These are phyloP conservation scores for Ophiostoma himal-ulmi DNA, from an alignment of 2,329 filamentous ascomycete species.

Conservation along the genomic window DNA sequence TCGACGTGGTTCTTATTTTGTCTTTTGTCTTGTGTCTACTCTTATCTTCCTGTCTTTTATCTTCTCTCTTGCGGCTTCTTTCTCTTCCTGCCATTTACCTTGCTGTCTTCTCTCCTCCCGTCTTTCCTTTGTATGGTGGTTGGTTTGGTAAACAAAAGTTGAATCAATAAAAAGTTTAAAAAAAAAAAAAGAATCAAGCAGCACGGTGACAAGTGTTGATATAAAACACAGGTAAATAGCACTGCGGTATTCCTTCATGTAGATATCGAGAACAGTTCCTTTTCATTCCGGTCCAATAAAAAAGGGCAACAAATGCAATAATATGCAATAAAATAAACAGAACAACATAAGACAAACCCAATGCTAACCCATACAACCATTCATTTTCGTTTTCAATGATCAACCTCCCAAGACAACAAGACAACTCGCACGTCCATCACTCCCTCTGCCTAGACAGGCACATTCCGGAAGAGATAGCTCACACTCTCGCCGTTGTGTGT, in stretches of 20 bases:
- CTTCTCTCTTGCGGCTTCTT: background rate
- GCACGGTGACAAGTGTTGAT: too few relatives aligned
- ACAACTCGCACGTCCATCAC: background rate
- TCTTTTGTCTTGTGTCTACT: background rate
- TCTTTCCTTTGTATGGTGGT: background rate
- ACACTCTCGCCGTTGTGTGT: slow-evolving; percentile 63
- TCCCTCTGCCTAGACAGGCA: slow-evolving; percentile 42
- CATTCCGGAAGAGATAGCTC: slow-evolving; percentile 63
- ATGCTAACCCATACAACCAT: slow-evolving; percentile 1
- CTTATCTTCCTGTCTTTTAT: background rate
- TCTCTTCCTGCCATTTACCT: background rate
- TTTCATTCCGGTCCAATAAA: background rate
- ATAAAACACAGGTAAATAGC: background rate
- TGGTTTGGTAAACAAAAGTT: background rate
- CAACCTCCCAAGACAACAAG: background rate
- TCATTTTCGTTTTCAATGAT: background rate
- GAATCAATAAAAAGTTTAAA: slow-evolving; percentile 9
- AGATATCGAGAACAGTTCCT: too few relatives aligned
- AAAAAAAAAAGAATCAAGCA: background rate
- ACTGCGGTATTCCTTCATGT: too few relatives aligned
- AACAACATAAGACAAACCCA: background rate
- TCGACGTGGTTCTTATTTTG: background rate
- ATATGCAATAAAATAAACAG: background rate
- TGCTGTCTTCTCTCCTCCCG: background rate
- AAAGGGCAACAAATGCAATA: background rate